Evolutionary conservation across 305 asterid species (phyloP), one percentile per base, ranked within the genome.

Genomic region (Rubia balearica): DNA sequence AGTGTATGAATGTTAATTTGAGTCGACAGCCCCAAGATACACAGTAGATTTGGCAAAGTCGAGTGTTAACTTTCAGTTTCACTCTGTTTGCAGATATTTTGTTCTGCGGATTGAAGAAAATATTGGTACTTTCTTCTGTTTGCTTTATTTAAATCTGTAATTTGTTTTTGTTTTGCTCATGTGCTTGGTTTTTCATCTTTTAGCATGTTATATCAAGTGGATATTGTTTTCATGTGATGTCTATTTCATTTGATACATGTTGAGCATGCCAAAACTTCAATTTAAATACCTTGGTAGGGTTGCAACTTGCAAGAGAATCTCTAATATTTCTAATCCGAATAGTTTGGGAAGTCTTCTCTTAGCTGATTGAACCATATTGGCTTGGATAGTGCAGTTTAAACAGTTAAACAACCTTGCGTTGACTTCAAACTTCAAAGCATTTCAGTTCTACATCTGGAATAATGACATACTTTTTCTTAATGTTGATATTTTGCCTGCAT

Each of bases 41-140:
- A 51, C 17, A 5, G 0, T 27, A 42, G 36, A 59, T 42, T 71
- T 33, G 19, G 46, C 8, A 45, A 68, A 27, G 42, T 62, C 36
- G 22, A 57, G 51, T 51, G 42, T 62, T 78, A 40, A 70, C 30
- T 36, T 10, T 61, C 66, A 57, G 14, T 69, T 69, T 24, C 68
- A 68, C 49, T 84, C 68, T 72, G 69, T 42, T 77, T 83, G 87
- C 97, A 94, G 98, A 78, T 94, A 91, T 76, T 94, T 94, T 55
- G 97, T 91, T 76, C 91, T 94, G 63, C 97, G 97, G 73, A 74
- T 94, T 60, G 98, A 94, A 87, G 98, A 94, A 81, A 83, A 88
- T 79, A 85, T 94, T 65, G 98, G 98, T 94, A 90, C 70, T 48
- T 30, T 76, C 70, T 46, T 12, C 41, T 53, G 73, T 66, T 67